Base-by-base conservation (phyloP, 352 stramenopile genomes). In the Phytophthora fragariaefolia region DNA sequence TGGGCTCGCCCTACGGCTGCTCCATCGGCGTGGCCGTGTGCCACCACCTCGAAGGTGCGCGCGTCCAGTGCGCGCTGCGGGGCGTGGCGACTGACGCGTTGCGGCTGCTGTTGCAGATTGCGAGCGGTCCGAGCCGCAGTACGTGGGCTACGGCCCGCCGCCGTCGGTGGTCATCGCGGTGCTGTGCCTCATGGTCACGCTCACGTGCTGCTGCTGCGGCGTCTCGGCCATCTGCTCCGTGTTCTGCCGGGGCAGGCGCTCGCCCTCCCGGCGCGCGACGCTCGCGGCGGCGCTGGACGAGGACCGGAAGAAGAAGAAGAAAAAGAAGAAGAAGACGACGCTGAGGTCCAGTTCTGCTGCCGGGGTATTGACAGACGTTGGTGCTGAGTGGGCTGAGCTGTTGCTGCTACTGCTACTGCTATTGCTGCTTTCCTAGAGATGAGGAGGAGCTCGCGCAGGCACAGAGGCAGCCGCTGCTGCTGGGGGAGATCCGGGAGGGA, bases 141-240 rank as follows among this genome's bases (percentile, higher is more conserved):
- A 89, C 23, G 85, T 96, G 32, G 88, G 88, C 58, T 96, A 95
- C 42, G 86, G 88, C 0, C 88, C 88, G 5, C 88, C 88, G 7
- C 79, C 82, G 15, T 91, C 85, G 0, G 88, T 96, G 15, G 88
- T 96, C 7, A 90, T 96, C 50, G 85, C 84, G 3, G 88, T 96
- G 62, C 71, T 96, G 20, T 93, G 83, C 54, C 69, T 96, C 1
- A 78, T 96, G 45, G 81, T 91, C 27, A 93, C 83, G 60, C 56
- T 94, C n/a, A 89, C 85, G 22, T 94, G 85, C 79, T 96, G 88
- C 64, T 71, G 88, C 20, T 93, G 86, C 58, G 86, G 86, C 56
- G 74, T 93, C 13, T 89, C 77, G 17, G 76, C 86, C 28, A 92
- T 94, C 63, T 94, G 82, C 58, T 89, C 86, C 12, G 80, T 92